Base-by-base conservation (phyloP, 2,329 filamentous ascomycete genomes). In the Ascochyta clinopodiicola region DNA sequence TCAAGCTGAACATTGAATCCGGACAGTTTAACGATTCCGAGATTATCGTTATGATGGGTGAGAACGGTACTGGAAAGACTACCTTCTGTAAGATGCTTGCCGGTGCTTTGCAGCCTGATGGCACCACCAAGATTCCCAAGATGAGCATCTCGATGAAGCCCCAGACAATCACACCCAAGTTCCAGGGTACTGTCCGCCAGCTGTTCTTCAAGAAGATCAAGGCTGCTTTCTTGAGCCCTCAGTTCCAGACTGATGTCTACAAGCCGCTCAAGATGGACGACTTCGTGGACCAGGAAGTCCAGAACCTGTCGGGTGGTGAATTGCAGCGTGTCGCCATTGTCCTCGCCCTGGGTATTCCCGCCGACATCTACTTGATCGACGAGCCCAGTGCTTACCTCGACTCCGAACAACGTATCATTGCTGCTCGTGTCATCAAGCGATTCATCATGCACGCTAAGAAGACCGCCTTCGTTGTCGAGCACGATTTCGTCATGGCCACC, bases 381-480 rank as follows among this genome's bases (percentile, higher is more conserved):
- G 95, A 99, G 81, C 95, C 95, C 42, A 72, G 68, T 56, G 72
- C 72, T 60, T 99, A 99, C 79, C 90, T 99, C 56, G 95, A 99
- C 78, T 98, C 95, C 44, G 95, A 99, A 81, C 95, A 99, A 81
- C 94, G 95, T 90, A 96, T 99, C 74, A 88, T 99, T 69, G 94
- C 93, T 59, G 90, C 94, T 40, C 90, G 93, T 74, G 96, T 99
- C 75, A 99, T 99, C 82, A 99, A 99, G 85, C 90, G 95, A 66
- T 99, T 96, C 85, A 99, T 99, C 79, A 99, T 99, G 95, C 94
- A 99, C 83, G 88, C 92, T 70, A 98, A 98, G 88, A 98, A 98
- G 87, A 99, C 95, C 0, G 95, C 95, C 45, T 99, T 99, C 77
- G 88, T 99, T 67, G 94, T 99, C 76, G 95, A 99, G 87, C 95